Base-by-base conservation (phyloP, 306 rosid genomes). In the Cucurbita argyrosperma region DNA sequence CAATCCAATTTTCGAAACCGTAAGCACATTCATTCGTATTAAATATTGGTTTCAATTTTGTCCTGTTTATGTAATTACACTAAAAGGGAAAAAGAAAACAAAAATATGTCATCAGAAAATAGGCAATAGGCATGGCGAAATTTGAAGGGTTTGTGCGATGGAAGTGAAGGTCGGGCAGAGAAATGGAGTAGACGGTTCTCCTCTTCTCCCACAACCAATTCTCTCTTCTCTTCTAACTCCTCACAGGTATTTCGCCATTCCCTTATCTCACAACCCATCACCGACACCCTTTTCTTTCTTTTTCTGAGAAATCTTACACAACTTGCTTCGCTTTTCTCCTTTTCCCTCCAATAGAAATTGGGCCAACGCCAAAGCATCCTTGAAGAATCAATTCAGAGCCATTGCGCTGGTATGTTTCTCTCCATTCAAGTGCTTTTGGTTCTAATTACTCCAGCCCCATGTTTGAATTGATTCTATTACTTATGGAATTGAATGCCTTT, bases 121-220 rank as follows among this genome's bases (percentile, higher is more conserved):
- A 26, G 2, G 30, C 47, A 69, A 67, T 67, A 39, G 56, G 9
- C 23, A 45, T 11, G 19, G 40, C 5, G 14, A 47, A 30, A 68
- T 42, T 60, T 60, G 57, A 47, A 57, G 71, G 59, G 77, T 40
- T 78, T 43, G 49, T 62, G 68, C 54, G 77, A 78, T 78, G 77
- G 80, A 77, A 71, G 71, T 62, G 77, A 78, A 72, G 74, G 30
- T 78, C 3, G 53, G 74, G 59, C 64, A 62, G 76, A 43, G 81
- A 45, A 40, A 67, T 8, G 61, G 71, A 21, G 35, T 71, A 63
- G 26, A 58, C 53, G 68, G 21, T 62, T 45, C 51, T 54, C 39
- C 46, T 60, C 50, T n/a, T 43, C 55, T 67, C 3, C 56, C 56
- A 68, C 40, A 46, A 7, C 21, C 73, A 12, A 72, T 37, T 18